A percentile compares a stretch with the other conserved stretches of the same genome.
These are phyloP conservation scores for Penicilliopsis zonata DNA, from an alignment of 495 filamentous ascomycete species.

Conservation along the genomic window DNA sequence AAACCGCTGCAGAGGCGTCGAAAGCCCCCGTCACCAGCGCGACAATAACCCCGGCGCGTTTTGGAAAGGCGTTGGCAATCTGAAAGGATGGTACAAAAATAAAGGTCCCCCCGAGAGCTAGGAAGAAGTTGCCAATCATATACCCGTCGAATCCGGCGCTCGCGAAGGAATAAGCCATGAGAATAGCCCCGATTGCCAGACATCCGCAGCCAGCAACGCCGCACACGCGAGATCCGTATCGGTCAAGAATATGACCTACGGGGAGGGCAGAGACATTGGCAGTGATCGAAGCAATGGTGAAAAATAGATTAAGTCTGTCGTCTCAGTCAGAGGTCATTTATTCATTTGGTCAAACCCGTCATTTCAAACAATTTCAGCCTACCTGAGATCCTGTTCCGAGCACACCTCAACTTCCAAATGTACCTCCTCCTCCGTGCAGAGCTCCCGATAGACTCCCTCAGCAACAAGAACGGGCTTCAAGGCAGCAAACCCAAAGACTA, in stretches of 20 bases:
- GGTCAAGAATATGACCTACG: conserved; percentile 50
- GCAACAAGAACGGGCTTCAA: conserved; percentile 57
- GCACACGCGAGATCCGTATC: conserved; percentile 50
- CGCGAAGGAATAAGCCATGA: conserved; percentile 45
- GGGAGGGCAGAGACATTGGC: conserved; percentile 45
- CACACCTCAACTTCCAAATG: conserved; percentile 39
- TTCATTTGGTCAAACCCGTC: conserved; percentile 1
- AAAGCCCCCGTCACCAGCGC: conserved; percentile 61
- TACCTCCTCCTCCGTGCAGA: conserved; percentile 37
- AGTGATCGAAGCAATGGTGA: conserved; percentile 46
- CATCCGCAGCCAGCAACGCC: conserved; percentile 41
- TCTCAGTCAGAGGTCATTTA: background rate
- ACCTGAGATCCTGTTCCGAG: conserved; percentile 54
- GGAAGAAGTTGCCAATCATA: conserved; percentile 49
- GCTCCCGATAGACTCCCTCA: conserved; percentile 52
- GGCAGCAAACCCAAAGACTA: conserved; percentile 66
- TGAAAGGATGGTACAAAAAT: conserved; percentile 62
- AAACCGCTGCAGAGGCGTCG: conserved; percentile 57
- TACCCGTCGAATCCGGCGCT: conserved; percentile 48
- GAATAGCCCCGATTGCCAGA: conserved; percentile 42
- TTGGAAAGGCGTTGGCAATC: conserved; percentile 59
- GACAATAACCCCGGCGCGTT: conserved; percentile 51
- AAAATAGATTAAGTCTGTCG: conserved; percentile 54
- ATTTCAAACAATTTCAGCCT: no score
- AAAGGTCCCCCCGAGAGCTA: conserved; percentile 56